Base-by-base conservation (phyloP, 306 rosid genomes). In the Quercus aquifolioides region DNA sequence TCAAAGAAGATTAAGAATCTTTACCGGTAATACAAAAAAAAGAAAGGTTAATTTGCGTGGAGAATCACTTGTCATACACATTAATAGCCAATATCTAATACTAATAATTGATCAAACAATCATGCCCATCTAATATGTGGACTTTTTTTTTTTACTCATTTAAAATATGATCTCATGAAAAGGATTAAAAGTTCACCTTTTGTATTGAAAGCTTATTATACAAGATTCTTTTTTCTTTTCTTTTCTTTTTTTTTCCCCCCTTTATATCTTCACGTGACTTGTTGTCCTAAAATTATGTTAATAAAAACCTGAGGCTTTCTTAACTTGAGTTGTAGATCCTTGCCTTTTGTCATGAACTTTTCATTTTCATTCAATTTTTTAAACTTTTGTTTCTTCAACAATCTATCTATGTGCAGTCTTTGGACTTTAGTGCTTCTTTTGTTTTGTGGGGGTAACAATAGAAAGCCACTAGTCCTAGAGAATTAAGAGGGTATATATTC, bases 51-150 rank as follows among this genome's bases (percentile, higher is more conserved):
- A 59, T 46, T n/a, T 20, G 43, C 46, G 20, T 71, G 55, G 75
- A 68, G 76, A 69, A 70, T 76, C 77, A 52, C 81, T 23, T 76
- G 73, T 35, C 77, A 71, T 70, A 60, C 77, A 76, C 73, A 49
- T 13, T 49, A 49, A 12, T 49, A 10, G 54, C 54, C 14, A 10
- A 49, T 41, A 74, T 35, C 17, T 38, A 69, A 62, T 20, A 49
- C 6, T 55, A 31, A 12, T 71, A 26, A 63, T 73, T 64, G 55
- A 64, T 79, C 18, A 31, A 30, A 21, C 73, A 19, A 28, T 49
- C 68, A 63, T 73, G 8, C 28, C 70, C 82, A 26, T 77, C 2
- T 59, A 13, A 23, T 13, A 7, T 12, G 6, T 23, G 15, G 5
- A 12, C 21, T 3, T 58, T 21, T 12, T 58, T 20, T n/a, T 8